Evolutionary conservation across 257 asterid species (phyloP), one percentile per base, ranked within the genome.

Genomic region (Cruciata laevipes): DNA sequence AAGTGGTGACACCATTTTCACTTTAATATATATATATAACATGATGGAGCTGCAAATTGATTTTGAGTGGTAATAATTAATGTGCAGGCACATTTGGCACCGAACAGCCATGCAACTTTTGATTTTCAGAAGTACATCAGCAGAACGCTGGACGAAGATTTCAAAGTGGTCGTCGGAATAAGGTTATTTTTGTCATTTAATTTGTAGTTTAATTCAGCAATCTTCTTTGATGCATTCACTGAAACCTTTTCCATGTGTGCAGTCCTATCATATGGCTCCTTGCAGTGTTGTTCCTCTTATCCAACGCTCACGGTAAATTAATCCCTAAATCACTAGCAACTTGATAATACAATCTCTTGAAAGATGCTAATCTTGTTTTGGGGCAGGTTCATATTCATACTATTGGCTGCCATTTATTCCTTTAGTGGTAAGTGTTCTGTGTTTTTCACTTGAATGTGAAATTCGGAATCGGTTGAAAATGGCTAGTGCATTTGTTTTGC

Each of bases 131-230:
- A 84, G 74, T 92, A 92, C 66, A 92, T 92, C 65, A 84, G 80
- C 23, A 77, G 97, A 79, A 86, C 97, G 33, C 84, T 92, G 3
- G 98, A 92, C 63, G 89, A 89, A 75, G 98, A 92, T 70, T 92
- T 92, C 81, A 92, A 84, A 81, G 95, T 89, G 7, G 97, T 92
- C 0, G 97, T 87, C n/a, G 93, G 97, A 67, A 92, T 92, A 17
- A 92, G 97, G 98, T 92, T 32, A 55, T 6, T 21, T 55, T n/a
- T n/a, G n/a, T n/a, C n/a, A n/a, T n/a, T n/a, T 20, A 18, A 7
- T 55, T 18, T 55, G 11, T 21, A 55, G 7, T 18, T 23, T 8
- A 56, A 8, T 61, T 47, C 42, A 23, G 31, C 35, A 5, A 20
- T 65, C 30, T 38, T 27, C 37, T 42, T 42, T 65, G 14, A 42